Evolutionary conservation across 139 green algal species (phyloP), one percentile per base, ranked within the genome.

Genomic region (Nannochloris sp.): DNA sequence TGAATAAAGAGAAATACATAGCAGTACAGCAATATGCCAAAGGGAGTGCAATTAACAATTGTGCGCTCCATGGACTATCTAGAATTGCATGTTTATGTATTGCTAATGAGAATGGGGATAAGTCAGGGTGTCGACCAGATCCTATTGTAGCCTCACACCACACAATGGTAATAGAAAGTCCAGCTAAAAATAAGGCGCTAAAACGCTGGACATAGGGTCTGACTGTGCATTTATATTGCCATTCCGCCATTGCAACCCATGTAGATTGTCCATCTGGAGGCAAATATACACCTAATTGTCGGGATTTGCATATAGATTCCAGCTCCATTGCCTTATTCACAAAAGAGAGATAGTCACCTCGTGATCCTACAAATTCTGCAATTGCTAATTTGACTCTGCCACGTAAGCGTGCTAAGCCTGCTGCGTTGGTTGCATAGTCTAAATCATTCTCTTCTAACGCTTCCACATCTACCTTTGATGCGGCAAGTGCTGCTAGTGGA

Each of bases 1-100:
- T 81, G 80, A 96, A 95, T 25, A 99, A 76, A 19, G 89, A 88
- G 67, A 87, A 95, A 79, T 97, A 96, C 47, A 83, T 87, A 81
- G 81, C 90, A 15, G 75, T 75, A 76, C 82, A 92, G 61, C 97
- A 88, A 83, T 97, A 98, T 34, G 61, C 77, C 69, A 95, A 76
- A 3, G 87, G 87, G 4, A 85, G 25, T 9, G 76, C 58, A 19
- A 81, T 73, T 25, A 82, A 60, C 27, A 84, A 38, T 66, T 87
- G 79, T 27, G 76, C 54, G 6, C 24, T 25, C 38, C 72, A 64
- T 66, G 77, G 68, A 25, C 23, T 39, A 24, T 65, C 58, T 29
- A 64, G 36, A 47, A 55, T 36, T 32, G 37, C 54, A 14, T 10
- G 19, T n/a, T 34, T 56, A 37, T 76, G 61, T 39, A 80, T 62